Conservation (phyloP, 345 rosid species). For the Gossypium stocksii region DNA sequence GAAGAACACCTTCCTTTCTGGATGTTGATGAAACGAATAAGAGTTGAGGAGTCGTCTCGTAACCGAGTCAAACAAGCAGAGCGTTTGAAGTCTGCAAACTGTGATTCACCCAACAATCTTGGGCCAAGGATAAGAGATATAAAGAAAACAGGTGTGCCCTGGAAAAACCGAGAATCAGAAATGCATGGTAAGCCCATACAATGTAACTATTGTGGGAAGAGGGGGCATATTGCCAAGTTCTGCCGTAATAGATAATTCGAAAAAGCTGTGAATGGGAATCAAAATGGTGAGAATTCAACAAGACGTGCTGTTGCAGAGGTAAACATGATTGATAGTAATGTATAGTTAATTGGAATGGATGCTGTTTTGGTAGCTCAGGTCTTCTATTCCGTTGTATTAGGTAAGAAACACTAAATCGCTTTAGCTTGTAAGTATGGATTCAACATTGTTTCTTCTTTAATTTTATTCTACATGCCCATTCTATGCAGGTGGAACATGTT, state of each 20-base stretch:
- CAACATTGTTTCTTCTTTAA: not conserved
- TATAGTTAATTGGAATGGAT: slow-evolving; percentile 5
- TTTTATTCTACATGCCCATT: not conserved
- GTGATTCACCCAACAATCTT: slow-evolving; percentile 22
- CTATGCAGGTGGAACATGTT: not conserved
- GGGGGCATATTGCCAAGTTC: slow-evolving; percentile 52
- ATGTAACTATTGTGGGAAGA: slow-evolving; percentile 59
- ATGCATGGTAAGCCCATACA: slow-evolving; percentile 21
- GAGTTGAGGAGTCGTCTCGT: slow-evolving; percentile 50
- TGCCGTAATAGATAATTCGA: slow-evolving; percentile 42
- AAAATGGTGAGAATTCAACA: slow-evolving; percentile 11
- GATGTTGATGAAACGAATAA: slow-evolving; percentile 53
- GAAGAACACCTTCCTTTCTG: slow-evolving; percentile 48
- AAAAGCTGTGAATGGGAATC: slow-evolving; percentile 26
- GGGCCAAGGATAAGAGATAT: slow-evolving; percentile 34
- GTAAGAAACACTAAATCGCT: not conserved
- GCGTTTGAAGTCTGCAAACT: slow-evolving; percentile 22
- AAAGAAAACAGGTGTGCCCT: slow-evolving; percentile 32
- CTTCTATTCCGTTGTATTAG: not conserved
- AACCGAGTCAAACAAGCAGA: slow-evolving; percentile 24
- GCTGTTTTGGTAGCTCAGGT: not conserved
- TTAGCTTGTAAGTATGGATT: not conserved
- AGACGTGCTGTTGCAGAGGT: slow-evolving; percentile 19
- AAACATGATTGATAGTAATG: slow-evolving; percentile 15
- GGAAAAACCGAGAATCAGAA: slow-evolving; percentile 41